Percentiles rank a stretch among this genome's conserved stretches.
Conservation (phyloP, 129 eudicot genomes). For the Flaveria bidentis region DNA sequence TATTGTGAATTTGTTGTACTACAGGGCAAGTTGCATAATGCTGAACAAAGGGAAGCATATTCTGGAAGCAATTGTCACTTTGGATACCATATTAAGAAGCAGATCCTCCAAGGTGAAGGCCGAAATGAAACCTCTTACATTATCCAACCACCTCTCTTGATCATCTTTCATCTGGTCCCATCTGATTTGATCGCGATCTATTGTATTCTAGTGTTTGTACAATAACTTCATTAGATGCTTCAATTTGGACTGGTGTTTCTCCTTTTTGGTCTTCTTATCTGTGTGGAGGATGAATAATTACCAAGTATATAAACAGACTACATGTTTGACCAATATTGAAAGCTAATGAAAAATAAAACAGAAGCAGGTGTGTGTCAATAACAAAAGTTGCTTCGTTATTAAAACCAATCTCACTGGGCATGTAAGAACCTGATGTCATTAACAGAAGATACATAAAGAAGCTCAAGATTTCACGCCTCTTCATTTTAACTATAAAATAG, state of each 20-base stretch:
- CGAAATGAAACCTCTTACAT: slow-evolving; percentile 46
- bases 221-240: background rate
- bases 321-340: background rate
- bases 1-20: background rate
- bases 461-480: too few species aligned
- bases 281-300: too few species aligned
- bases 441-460: background rate
- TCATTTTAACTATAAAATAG: too few species aligned
- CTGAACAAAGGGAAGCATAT: slow-evolving; percentile 76
- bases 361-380: background rate
- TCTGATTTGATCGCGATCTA: too few species aligned
- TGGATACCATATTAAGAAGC: slow-evolving; percentile 52
- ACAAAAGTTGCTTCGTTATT: background rate
- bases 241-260: too few species aligned
- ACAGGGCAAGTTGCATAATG: slow-evolving; percentile 82
- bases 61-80: slow-evolving; percentile 60
- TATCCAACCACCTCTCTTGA: slow-evolving; percentile 43
- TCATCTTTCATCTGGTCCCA: background rate
- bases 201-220: background rate
- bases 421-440: background rate
- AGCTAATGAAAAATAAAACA: background rate
- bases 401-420: background rate
- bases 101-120: slow-evolving; percentile 45
- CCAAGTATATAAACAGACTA: too few species aligned
- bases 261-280: too few species aligned